Percentiles rank a stretch among this genome's conserved stretches.
phyloP scores from a whole-genome alignment of 768 basidiomycete genomes.

The Lentinula aciculospora region DNA sequence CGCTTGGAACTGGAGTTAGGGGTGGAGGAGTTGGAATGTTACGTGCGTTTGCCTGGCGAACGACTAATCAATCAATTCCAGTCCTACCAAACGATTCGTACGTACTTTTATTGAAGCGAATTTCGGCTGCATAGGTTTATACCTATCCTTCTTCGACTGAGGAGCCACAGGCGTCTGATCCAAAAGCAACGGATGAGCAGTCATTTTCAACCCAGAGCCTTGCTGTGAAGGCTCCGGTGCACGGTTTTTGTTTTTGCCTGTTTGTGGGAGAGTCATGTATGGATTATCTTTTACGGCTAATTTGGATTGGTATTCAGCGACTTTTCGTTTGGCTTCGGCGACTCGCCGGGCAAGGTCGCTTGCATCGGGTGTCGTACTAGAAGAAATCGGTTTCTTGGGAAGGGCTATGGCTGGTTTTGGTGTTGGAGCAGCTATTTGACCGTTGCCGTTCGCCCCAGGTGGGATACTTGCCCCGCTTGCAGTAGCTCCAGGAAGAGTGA shows the following conservation, averaged over 20 bases:
- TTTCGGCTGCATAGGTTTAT: constrained; percentile 99
- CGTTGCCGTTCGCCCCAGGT: neutral
- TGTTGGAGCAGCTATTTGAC: too few species aligned
- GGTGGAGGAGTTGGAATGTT: constrained; percentile 62
- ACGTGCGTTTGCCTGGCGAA: constrained; percentile 65
- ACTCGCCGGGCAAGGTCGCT: constrained; percentile 69
- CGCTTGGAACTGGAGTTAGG: constrained; percentile 28
- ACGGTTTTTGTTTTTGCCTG: constrained; percentile 47
- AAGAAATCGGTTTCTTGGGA: constrained; percentile 13
- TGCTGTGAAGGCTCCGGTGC: constrained; percentile 63
- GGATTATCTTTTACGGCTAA: constrained; percentile 77
- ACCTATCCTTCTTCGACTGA: constrained; percentile 84
- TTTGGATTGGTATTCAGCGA: constrained; percentile 77
- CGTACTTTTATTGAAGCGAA: constrained; percentile 89
- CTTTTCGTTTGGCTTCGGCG: constrained; percentile 81
- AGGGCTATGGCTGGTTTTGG: constrained; percentile 26
- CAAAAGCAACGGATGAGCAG: constrained; percentile 81
- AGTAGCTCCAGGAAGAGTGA: constrained; percentile 20
- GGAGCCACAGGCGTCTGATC: constrained; percentile 55
- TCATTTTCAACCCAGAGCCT: constrained; percentile 84
- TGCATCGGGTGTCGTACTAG: constrained; percentile 20
- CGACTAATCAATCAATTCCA: too few species aligned
- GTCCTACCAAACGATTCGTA: too few species aligned
- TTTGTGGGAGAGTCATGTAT: constrained; percentile 65
- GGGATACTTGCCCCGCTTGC: neutral